Evolutionary conservation across 352 stramenopile genomes (phyloP), one percentile per base, ranked within the genome.

Genomic region (Globisporangium nagaii): DNA sequence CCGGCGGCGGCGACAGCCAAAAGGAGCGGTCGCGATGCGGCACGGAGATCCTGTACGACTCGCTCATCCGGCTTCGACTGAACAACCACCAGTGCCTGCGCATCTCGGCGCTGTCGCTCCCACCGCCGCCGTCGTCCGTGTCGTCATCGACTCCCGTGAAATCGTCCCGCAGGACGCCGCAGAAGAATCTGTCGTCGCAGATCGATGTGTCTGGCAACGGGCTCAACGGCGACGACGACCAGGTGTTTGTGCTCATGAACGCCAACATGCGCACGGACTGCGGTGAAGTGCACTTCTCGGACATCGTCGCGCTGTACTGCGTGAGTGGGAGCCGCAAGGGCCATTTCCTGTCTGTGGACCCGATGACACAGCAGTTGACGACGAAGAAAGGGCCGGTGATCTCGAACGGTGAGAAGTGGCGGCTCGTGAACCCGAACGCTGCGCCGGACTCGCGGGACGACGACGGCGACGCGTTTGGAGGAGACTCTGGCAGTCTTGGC

Each of bases 191-290:
- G 47, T 30, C 53, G 41, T 54, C 30, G 37, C 65, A 48, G 19
- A 82, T 93, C 50, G 69, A 87, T 52, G 73, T 84, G 3, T 65
- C 67, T 9, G 82, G 82, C 27, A 72, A 83, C 56, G 79, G 82
- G 0, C 65, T 89, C 27, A 75, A 75, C 51, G 79, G 78, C n/a
- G 82, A 95, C 37, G 65, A 72, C 12, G 75, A 88, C 41, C 82
- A 95, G 41, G 70, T 90, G 7, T 95, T 95, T 62, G 76, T 86
- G 45, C 51, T 93, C 17, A 58, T 90, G 25, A 93, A 93, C 46
- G 80, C 70, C 2, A 84, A 73, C 32, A 70, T 90, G 53, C 78
- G 79, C 12, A 70, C 70, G 6, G 82, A 93, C 56, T 80, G 72
- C 48, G 78, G 68, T 8, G 73, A 82, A 40, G 79, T 93, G 15